A percentile compares a stretch with the other conserved stretches of the same genome.
These are phyloP conservation scores for Dendryphion nanum DNA, from an alignment of 2,329 filamentous ascomycete genomes.

Conservation along the genomic window DNA sequence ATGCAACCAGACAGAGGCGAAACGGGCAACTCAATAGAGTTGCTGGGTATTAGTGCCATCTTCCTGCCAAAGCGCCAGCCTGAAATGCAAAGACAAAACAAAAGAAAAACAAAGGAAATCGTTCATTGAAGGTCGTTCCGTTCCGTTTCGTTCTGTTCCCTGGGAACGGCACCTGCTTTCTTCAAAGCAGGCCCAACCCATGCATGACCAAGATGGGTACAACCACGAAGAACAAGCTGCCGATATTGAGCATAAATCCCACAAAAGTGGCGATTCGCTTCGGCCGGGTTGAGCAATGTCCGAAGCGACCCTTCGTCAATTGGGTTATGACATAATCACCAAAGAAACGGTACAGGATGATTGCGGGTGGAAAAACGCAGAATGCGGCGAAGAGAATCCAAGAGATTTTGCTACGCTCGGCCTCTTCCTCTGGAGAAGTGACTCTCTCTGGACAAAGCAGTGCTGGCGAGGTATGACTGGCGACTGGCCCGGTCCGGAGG, in stretches of 20 bases:
- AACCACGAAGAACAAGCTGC: constrained; percentile 18
- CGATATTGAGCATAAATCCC: constrained; percentile 29
- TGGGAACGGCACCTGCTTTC: no score
- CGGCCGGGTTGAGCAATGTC: constrained; percentile 25
- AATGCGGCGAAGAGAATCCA: constrained; percentile 34
- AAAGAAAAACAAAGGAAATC: no score
- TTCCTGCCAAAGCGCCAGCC: no score
- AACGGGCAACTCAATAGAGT: no score
- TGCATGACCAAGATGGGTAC: constrained; percentile 20
- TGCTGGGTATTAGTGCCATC: no score
- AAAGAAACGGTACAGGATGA: constrained; percentile 35
- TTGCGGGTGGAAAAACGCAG: constrained; percentile 34
- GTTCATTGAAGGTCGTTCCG: no score
- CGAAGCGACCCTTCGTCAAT: constrained; percentile 29
- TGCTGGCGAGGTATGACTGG: constrained; percentile 27
- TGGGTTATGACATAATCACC: constrained; percentile 32
- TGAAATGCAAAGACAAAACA: no score
- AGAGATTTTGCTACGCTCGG: constrained; percentile 25
- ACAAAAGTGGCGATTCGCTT: constrained; percentile 31
- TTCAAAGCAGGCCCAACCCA: constrained; percentile 1
- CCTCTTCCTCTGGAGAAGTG: constrained; percentile 22
- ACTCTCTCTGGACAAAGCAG: constrained; percentile 28
- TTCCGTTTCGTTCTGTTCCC: no score
- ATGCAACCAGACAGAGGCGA: no score
- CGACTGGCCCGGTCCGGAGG: constrained; percentile 2